These are phyloP conservation scores for Phytopythium vexans DNA, from an alignment of 352 stramenopile species.

Conservation along the genomic window DNA sequence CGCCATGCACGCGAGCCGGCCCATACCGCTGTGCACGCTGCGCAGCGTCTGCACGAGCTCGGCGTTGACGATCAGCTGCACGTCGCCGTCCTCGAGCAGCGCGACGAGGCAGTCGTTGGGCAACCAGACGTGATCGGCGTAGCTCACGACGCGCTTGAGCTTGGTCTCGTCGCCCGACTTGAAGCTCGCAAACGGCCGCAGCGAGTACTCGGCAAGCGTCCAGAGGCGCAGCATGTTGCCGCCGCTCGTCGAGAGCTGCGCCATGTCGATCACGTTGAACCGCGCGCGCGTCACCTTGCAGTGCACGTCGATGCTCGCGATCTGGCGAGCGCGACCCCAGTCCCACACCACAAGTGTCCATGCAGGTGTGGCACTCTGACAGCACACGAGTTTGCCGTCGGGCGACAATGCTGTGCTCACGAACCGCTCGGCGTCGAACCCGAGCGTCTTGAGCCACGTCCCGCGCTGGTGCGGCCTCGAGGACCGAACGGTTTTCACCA, in stretches of 20 bases:
- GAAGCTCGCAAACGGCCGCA: conserved; percentile 72
- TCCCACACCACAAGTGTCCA: conserved; percentile 77
- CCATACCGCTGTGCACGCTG: conserved; percentile 44
- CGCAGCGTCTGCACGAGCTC: conserved; percentile 70
- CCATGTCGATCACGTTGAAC: conserved; percentile 80
- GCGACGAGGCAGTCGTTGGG: conserved; percentile 61
- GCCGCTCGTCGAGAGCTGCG: conserved; percentile 69
- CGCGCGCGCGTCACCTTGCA: conserved; percentile 64
- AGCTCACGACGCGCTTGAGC: conserved; percentile 37
- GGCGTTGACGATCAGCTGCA: conserved; percentile 73
- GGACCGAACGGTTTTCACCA: not conserved
- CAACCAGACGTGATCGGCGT: conserved; percentile 73
- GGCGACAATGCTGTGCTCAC: conserved; percentile 50
- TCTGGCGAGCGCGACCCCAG: conserved; percentile 61
- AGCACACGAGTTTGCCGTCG: conserved; percentile 67
- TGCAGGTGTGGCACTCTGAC: conserved; percentile 42
- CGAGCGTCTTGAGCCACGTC: conserved; percentile 39
- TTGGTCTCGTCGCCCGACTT: conserved; percentile 71
- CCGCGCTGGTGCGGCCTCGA: conserved; percentile 5
- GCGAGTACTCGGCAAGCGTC: conserved; percentile 69
- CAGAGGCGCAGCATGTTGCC: conserved; percentile 70
- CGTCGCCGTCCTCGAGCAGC: conserved; percentile 64
- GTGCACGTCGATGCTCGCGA: conserved; percentile 63
- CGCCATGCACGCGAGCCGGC: conserved; percentile 32
- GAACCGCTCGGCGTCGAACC: conserved; percentile 52